Conservation (phyloP, 1,284 basidiomycete species). For the Mycena citricolor region DNA sequence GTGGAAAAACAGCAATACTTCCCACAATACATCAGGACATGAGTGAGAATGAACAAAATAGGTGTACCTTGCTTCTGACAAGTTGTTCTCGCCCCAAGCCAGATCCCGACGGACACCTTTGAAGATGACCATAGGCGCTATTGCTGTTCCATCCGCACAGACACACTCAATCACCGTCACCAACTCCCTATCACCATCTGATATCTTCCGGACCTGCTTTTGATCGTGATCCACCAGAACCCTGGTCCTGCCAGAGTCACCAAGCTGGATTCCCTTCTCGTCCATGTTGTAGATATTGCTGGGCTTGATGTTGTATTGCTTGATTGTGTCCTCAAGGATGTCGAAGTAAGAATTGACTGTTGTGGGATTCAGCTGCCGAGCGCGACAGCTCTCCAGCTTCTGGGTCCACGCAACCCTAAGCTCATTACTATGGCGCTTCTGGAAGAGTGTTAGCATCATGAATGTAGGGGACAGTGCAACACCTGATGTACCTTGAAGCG, state of each 20-base stretch:
- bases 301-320: conserved; percentile 2
- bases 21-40: conserved; percentile 12
- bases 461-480: background rate
- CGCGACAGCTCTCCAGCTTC: conserved; percentile 3
- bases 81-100: conserved; percentile 7
- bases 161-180: conserved; percentile 12
- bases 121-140: conserved; percentile 6
- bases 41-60: background rate
- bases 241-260: conserved; percentile 17
- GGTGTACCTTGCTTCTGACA: conserved; percentile 7
- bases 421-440: too few species aligned
- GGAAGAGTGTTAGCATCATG: background rate
- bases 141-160: background rate
- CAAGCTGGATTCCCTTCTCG: conserved; percentile 37
- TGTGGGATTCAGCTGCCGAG: conserved; percentile 1
- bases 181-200: conserved; percentile 6
- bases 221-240: conserved; percentile 10
- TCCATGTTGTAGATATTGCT: conserved; percentile 38
- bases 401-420: conserved; percentile 4
- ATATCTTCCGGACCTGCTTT: conserved; percentile 5
- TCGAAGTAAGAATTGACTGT: conserved; percentile 2
- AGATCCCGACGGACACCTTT: conserved; percentile 8
- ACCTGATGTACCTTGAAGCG: background rate
- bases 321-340: conserved; percentile 3
- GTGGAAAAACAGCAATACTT: conserved; percentile 9